Evolutionary conservation across 495 filamentous ascomycete genomes (phyloP), one percentile per base, ranked within the genome.

Genomic region (Zalerion maritima): DNA sequence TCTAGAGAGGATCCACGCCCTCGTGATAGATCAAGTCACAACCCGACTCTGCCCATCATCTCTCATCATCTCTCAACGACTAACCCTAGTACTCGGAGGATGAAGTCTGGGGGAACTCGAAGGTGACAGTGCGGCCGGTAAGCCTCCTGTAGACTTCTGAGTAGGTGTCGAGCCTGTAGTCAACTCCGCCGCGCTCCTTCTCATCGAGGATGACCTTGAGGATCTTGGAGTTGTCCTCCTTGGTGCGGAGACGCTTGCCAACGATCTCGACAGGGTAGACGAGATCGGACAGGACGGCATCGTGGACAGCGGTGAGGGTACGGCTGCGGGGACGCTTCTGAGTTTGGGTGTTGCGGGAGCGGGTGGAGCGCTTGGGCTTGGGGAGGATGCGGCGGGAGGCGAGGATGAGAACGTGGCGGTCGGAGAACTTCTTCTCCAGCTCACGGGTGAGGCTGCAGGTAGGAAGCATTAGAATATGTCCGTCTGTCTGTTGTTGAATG

Each of bases 341-440:
- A 49, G 76, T 94, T 55, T 78, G 83, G 45, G 71, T 76, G 58
- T 85, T 83, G 65, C 89, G 89, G 36, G 75, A 81, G 69, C 83
- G 86, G 69, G 71, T 77, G 58, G 80, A 86, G 50, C 89, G 89
- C 73, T 92, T 94, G 54, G 89, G 89, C 49, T 82, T 81, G 53
- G 89, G 86, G 32, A 97, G 81, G 55, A 97, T 97, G 60, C 89
- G 87, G 73, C 89, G 89, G 53, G 87, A 85, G 47, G 87, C 89
- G 42, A 97, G 75, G 75, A 97, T 83, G 55, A 97, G 74, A 59
- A 97, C 89, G 66, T 97, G 89, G 63, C 89, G 87, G 74, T 96
- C 89, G 43, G 89, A 94, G 81, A 97, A 97, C 71, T 96, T 97
- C 83, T 97, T 96, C 74, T 97, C 89, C 50, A 97, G 85, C 73